phyloP scores from a whole-genome alignment of 2,329 filamentous ascomycete species.

The Alternaria viburni region DNA sequence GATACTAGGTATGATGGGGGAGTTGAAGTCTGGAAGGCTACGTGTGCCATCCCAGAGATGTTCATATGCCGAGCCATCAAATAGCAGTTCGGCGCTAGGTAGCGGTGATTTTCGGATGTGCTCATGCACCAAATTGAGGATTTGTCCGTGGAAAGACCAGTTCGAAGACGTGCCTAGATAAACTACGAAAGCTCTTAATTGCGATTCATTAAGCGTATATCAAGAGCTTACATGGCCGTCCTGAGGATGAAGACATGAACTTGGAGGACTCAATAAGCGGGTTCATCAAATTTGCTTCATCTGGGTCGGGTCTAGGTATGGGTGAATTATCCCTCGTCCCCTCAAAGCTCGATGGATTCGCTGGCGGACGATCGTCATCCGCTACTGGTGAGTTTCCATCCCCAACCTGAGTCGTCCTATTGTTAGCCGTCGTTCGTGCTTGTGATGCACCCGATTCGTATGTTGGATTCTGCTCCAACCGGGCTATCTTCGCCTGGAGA shows the following conservation, averaged over 20 bases:
- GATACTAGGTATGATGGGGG: constrained; percentile 55
- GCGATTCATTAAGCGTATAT: not conserved
- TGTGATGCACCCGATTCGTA: not conserved
- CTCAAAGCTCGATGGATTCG: constrained; percentile 16
- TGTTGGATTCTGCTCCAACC: constrained; percentile 17
- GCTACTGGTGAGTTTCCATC: constrained; percentile 3
- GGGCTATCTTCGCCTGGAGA: constrained; percentile 30
- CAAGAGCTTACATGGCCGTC: constrained; percentile 22
- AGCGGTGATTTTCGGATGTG: constrained; percentile 53
- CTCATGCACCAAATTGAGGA: constrained; percentile 58
- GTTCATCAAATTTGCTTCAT: constrained; percentile 31
- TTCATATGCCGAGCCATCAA: constrained; percentile 61
- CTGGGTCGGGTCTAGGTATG: constrained; percentile 22
- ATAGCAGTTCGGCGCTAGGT: constrained; percentile 54
- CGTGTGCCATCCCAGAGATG: constrained; percentile 58
- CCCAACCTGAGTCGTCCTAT: not conserved
- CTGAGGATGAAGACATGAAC: constrained; percentile 35
- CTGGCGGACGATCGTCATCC: not conserved
- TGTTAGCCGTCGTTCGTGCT: constrained; percentile 1
- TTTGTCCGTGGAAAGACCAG: constrained; percentile 61
- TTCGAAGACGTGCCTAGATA: constrained; percentile 64
- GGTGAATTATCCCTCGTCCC: constrained; percentile 28
- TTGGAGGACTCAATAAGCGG: constrained; percentile 34
- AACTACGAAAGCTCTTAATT: constrained; percentile 39
- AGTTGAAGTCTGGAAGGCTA: constrained; percentile 37